phyloP scores from a whole-genome alignment of 495 filamentous ascomycete species.

The Trichoderma asperelloides region DNA sequence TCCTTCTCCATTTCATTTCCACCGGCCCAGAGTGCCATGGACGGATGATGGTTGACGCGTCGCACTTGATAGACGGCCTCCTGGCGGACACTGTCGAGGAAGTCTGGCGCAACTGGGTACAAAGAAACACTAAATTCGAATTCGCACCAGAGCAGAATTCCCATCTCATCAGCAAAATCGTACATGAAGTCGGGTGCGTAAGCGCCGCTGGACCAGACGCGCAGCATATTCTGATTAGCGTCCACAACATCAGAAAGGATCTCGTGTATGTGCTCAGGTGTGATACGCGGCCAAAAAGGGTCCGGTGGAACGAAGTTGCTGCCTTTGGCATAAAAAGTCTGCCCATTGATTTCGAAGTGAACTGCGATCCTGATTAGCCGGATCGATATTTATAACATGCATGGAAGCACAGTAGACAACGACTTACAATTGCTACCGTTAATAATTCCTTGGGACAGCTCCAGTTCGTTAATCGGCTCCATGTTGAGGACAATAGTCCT shows the following conservation, averaged over 20 bases:
- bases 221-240: constrained; percentile 63
- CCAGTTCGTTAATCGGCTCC: constrained; percentile 47
- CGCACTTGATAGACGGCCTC: constrained; percentile 58
- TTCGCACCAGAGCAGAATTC: constrained; percentile 60
- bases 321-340: constrained; percentile 60
- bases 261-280: constrained; percentile 40
- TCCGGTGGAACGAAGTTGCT: constrained; percentile 61
- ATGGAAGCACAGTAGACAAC: not conserved
- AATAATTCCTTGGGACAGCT: constrained; percentile 44
- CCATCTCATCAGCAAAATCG: constrained; percentile 57
- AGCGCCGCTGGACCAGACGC: constrained; percentile 56
- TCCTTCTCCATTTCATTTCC: constrained; percentile 57
- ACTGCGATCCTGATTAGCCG: constrained; percentile 4
- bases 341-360: constrained; percentile 61
- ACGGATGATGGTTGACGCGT: constrained; percentile 58
- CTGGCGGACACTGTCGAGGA: constrained; percentile 48
- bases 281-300: constrained; percentile 58
- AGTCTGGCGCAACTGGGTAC: constrained; percentile 48
- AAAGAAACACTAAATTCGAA: constrained; percentile 58
- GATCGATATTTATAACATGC: not conserved
- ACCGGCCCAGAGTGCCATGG: constrained; percentile 58
- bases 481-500: constrained; percentile 61
- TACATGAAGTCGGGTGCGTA: constrained; percentile 62
- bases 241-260: constrained; percentile 48
- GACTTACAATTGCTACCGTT: constrained; percentile 47